phyloP scores from a whole-genome alignment of 2,329 filamentous ascomycete species.

The Trichoderma aggressivum region DNA sequence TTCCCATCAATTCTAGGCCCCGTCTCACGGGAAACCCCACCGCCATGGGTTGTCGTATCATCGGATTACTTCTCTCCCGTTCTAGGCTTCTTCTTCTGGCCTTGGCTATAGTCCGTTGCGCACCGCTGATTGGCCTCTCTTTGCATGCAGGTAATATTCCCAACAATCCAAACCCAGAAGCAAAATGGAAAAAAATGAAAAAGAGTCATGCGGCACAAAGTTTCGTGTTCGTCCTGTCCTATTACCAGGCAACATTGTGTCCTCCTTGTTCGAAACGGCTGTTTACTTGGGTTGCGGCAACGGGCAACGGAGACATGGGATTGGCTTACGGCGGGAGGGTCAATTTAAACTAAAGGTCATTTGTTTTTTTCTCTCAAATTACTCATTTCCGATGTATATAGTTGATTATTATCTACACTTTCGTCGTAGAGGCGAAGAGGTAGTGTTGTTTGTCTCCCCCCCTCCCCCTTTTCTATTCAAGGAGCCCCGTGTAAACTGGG shows the following conservation, averaged over 20 bases:
- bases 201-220: not conserved
- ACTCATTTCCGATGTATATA: not conserved
- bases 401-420: slow-evolving; percentile 3
- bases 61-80: not conserved
- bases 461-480: not conserved
- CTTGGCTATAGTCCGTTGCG: not conserved
- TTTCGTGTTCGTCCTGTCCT: not conserved
- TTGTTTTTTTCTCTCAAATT: not conserved
- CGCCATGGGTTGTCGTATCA: not conserved
- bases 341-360: not conserved
- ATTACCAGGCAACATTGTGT: not conserved
- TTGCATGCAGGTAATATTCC: not conserved
- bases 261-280: not conserved
- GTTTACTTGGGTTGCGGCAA: not conserved
- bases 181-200: not conserved
- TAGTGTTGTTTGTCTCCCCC: not conserved
- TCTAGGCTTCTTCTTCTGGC: slow-evolving; percentile 1
- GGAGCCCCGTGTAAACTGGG: not conserved
- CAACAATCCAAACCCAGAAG: not conserved
- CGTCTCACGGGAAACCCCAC: not conserved
- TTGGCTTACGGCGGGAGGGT: not conserved
- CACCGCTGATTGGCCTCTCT: not conserved
- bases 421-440: not conserved
- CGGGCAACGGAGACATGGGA: not conserved
- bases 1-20: not conserved